phyloP scores from a whole-genome alignment of 2,329 filamentous ascomycete genomes.

The Tolypocladium nubicola region DNA sequence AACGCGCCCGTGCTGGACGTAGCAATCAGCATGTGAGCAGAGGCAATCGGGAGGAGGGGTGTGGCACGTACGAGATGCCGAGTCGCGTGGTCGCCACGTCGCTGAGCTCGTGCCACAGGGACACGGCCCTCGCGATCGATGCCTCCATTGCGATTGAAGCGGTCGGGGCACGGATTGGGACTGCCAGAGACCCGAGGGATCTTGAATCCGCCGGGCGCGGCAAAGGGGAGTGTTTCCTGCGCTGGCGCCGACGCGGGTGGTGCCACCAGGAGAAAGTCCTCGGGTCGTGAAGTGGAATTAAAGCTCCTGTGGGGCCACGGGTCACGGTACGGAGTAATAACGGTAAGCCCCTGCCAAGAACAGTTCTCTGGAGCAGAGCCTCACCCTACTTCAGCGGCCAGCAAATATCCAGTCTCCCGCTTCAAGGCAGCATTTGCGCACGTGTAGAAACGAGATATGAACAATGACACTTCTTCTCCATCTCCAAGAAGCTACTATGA shows the following conservation, averaged over 20 bases:
- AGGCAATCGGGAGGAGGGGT: background rate
- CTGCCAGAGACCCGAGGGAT: background rate
- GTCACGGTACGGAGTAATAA: background rate
- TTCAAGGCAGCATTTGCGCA: background rate
- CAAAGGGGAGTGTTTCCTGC: background rate
- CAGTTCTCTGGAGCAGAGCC: background rate
- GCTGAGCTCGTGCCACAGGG: constrained; percentile 3
- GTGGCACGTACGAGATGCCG: constrained; percentile 5
- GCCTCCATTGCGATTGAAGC: background rate
- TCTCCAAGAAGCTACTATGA: constrained; percentile 2
- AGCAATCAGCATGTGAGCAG: background rate
- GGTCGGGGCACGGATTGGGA: background rate
- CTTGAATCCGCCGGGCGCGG: background rate
- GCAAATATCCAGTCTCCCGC: background rate
- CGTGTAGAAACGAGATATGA: background rate
- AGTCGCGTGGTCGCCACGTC: constrained; percentile 1
- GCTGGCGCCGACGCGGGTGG: background rate
- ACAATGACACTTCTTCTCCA: constrained; percentile 8
- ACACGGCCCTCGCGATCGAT: background rate
- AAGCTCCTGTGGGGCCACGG: background rate
- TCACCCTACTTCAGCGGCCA: background rate
- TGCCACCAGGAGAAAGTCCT: background rate
- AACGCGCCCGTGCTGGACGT: constrained; percentile 4
- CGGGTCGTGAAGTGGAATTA: background rate
- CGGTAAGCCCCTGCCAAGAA: background rate